A percentile compares a stretch with the other conserved stretches of the same genome.
Evolutionary conservation across 306 rosid genomes (phyloP).

Genomic region (Dalbergia oliveri): DNA sequence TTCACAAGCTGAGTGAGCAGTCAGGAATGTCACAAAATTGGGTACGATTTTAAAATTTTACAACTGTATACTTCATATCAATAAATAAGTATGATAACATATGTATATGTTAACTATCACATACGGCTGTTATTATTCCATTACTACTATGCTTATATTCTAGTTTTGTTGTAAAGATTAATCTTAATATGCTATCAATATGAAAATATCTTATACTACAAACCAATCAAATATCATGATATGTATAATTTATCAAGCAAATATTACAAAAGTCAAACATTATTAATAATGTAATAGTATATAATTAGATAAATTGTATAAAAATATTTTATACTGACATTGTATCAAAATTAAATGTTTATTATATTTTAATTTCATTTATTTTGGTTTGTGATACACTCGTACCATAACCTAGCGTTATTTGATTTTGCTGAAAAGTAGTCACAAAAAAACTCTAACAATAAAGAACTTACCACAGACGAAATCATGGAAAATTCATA

Average conservation of each 20-base stretch:
- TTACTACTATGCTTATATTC: not conserved
- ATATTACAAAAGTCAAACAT: no score
- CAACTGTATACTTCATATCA: no score
- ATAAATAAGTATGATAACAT: no score
- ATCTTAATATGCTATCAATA: no score
- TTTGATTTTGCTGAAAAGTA: slow-evolving; percentile 8
- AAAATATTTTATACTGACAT: no score
- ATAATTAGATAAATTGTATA: no score
- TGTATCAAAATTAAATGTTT: not conserved
- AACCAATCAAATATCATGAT: no score
- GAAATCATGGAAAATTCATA: slow-evolving; percentile 12
- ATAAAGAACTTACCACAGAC: not conserved
- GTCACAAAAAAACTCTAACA: not conserved
- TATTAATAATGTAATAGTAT: no score
- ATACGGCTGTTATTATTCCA: not conserved
- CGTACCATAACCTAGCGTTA: no score
- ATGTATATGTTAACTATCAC: no score
- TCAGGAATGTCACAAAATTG: slow-evolving; percentile 78
- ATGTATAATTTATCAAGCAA: no score
- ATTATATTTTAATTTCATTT: not conserved
- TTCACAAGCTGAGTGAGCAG: slow-evolving; percentile 88
- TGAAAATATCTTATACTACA: no score
- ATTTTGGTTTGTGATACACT: not conserved
- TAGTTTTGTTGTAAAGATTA: not conserved
- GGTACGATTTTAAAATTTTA: slow-evolving; percentile 47